Evolutionary conservation across 202 grass and related monocot genomes (phyloP).

Genomic region (Panicum hallii): DNA sequence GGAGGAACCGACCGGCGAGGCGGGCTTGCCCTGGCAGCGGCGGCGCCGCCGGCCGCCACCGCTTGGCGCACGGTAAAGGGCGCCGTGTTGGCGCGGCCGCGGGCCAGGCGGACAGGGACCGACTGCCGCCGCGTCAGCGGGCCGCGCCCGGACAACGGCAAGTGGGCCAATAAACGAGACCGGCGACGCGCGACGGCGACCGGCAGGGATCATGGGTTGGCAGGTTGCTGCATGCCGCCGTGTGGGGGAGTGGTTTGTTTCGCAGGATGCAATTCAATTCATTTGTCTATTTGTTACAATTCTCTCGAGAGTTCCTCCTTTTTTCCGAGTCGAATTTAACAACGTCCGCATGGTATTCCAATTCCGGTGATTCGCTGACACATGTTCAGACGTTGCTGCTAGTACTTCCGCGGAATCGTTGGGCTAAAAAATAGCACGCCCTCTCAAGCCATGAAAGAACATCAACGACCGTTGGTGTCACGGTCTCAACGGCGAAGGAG

Average conservation of each 20-base stretch:
- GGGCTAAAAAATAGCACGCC: neutral
- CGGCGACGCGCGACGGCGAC: neutral
- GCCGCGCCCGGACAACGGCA: neutral
- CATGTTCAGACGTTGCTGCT: neutral
- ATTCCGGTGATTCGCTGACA: neutral
- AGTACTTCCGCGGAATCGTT: neutral
- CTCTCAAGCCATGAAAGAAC: conserved; percentile 13
- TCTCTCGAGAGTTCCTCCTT: too few species aligned
- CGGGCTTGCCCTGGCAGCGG: neutral
- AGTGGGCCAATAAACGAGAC: conserved; percentile 3
- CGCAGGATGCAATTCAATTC: too few species aligned
- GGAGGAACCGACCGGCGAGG: neutral
- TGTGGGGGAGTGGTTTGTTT: too few species aligned
- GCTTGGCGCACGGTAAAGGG: conserved; percentile 12
- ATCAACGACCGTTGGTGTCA: neutral
- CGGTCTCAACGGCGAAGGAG: neutral
- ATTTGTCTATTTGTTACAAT: too few species aligned
- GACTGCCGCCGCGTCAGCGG: neutral
- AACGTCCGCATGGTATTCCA: neutral
- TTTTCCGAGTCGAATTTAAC: too few species aligned
- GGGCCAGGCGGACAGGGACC: neutral
- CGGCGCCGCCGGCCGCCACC: neutral
- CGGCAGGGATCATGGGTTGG: too few species aligned
- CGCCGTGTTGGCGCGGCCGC: neutral
- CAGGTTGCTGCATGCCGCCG: too few species aligned